These are phyloP conservation scores for Zygosaccharomyces pseudobailii DNA, from an alignment of 1,139 yeast species.

Conservation along the genomic window DNA sequence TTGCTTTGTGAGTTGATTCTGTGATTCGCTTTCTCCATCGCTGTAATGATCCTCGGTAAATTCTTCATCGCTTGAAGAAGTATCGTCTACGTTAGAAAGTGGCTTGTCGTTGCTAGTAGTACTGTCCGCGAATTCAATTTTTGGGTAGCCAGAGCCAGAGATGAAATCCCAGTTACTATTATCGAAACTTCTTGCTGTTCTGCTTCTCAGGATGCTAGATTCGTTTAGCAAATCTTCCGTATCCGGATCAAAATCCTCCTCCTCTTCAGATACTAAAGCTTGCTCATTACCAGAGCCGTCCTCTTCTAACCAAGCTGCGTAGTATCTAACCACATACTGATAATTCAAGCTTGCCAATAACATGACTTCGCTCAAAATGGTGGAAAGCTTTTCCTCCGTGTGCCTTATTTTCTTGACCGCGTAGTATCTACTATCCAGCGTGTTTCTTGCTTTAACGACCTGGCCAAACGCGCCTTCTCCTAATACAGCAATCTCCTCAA, in stretches of 20 bases:
- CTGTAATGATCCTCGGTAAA: conserved; percentile 4
- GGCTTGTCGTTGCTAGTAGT: conserved; percentile 12
- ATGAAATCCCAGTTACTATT: conserved; percentile 50
- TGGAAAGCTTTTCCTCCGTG: conserved; percentile 69
- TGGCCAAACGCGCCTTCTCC: conserved; percentile 98
- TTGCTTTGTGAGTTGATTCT: conserved; percentile 13
- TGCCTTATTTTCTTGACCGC: conserved; percentile 92
- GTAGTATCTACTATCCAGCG: conserved; percentile 89
- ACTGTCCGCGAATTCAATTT: conserved; percentile 52
- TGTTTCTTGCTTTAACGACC: conserved; percentile 89
- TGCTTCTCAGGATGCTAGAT: conserved; percentile 29
- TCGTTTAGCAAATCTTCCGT: conserved; percentile 10
- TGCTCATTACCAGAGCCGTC: conserved; percentile 45
- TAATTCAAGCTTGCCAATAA: conserved; percentile 87
- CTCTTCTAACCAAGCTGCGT: conserved; percentile 96
- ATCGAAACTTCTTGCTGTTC: conserved; percentile 21
- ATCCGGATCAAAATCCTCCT: conserved; percentile 17
- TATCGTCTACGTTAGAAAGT: neutral
- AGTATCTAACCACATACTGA: conserved; percentile 91
- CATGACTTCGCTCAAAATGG: conserved; percentile 84
- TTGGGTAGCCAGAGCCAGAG: conserved; percentile 57
- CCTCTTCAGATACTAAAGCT: conserved; percentile 35
- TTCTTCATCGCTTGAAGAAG: conserved; percentile 15
- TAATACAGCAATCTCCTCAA: conserved; percentile 87
- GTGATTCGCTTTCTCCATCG: conserved; percentile 10